Conservation (phyloP, 768 basidiomycete species). For the Amanita pallidorosea region DNA sequence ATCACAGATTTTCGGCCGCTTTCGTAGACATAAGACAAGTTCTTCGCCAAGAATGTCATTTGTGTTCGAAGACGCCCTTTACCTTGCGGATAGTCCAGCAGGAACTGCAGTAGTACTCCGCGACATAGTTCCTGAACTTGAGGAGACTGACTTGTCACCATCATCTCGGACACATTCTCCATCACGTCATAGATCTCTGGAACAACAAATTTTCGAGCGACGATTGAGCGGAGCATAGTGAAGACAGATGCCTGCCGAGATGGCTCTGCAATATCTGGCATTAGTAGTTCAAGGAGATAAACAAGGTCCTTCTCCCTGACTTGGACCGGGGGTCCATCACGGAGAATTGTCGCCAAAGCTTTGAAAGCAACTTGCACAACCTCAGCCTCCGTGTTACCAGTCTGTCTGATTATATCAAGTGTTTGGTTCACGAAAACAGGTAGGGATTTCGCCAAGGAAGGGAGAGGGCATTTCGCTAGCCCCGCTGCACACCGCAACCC, state of each 20-base stretch:
- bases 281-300: constrained; percentile 75
- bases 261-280: constrained; percentile 87
- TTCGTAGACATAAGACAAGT: constrained; percentile 83
- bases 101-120: constrained; percentile 81
- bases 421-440: constrained; percentile 80
- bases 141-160: constrained; percentile 87
- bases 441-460: constrained; percentile 60
- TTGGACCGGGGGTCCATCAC: constrained; percentile 74
- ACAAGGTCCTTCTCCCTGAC: constrained; percentile 86
- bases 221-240: constrained; percentile 80
- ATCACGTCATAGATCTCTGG: constrained; percentile 97
- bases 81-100: constrained; percentile 96
- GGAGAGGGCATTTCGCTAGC: constrained; percentile 77
- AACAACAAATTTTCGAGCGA: constrained; percentile 84
- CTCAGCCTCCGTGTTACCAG: constrained; percentile 84
- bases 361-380: constrained; percentile 82
- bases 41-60: constrained; percentile 87
- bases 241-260: constrained; percentile 80
- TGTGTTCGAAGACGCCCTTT: constrained; percentile 80
- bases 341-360: constrained; percentile 76
- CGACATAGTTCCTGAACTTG: constrained; percentile 90
- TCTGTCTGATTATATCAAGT: constrained; percentile 69
- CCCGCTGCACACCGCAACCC: constrained; percentile 74
- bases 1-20: constrained; percentile 90
- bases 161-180: constrained; percentile 83